Percentiles rank a stretch among this genome's conserved stretches.
These are phyloP conservation scores for Acer campestre DNA, from an alignment of 345 rosid genomes.

Conservation along the genomic window DNA sequence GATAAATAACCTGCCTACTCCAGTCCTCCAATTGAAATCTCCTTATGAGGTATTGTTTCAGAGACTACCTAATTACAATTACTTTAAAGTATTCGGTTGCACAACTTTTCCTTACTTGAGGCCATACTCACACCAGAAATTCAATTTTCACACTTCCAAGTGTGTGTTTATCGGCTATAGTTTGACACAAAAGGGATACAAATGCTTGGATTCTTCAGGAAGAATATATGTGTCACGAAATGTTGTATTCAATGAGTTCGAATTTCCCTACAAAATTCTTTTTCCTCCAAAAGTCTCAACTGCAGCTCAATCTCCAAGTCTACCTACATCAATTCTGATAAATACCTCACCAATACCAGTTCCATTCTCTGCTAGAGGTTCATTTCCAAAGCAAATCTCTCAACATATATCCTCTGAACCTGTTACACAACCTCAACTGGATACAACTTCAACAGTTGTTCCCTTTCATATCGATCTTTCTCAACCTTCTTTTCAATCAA, in stretches of 20 bases:
- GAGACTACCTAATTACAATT: not conserved
- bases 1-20: too few species aligned
- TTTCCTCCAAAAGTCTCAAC: not conserved
- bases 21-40: too few species aligned
- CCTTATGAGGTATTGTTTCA: too few species aligned
- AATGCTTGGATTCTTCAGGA: not conserved
- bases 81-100: not conserved
- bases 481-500: too few species aligned
- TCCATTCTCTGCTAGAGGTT: too few species aligned
- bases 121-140: not conserved
- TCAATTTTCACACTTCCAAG: not conserved
- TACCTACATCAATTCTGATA: too few species aligned
- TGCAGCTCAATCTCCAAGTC: rapidly evolving
- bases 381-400: too few species aligned
- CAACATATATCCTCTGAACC: too few species aligned
- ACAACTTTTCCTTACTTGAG: not conserved
- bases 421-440: too few species aligned
- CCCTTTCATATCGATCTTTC: too few species aligned
- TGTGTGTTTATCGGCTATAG: not conserved
- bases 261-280: not conserved
- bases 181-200: not conserved
- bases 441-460: too few species aligned
- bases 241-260: not conserved
- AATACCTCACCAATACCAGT: too few species aligned
- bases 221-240: not conserved